A percentile compares a stretch with the other conserved stretches of the same genome.
phyloP scores from a whole-genome alignment of 257 asterid genomes.

The Echites panduratus region DNA sequence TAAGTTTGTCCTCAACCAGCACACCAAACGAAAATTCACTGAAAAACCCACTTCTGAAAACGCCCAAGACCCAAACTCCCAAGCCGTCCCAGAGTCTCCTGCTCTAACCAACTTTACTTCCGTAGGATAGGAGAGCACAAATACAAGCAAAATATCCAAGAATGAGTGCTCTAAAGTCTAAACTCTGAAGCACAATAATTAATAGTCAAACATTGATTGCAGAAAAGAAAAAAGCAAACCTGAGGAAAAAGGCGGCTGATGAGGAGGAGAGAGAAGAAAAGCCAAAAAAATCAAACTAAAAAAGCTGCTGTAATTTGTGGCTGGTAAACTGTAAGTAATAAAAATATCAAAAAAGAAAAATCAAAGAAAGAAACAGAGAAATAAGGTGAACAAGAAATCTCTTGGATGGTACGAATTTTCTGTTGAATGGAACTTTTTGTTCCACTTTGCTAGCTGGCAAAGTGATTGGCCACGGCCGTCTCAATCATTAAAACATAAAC shows the following conservation, averaged over 20 bases:
- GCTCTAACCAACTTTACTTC: neutral
- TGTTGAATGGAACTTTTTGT: too few relatives aligned
- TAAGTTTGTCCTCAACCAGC: neutral
- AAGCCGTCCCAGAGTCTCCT: neutral
- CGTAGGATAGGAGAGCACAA: neutral
- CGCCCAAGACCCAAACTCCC: slow-evolving; percentile 12
- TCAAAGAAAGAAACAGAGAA: neutral
- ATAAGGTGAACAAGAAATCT: neutral
- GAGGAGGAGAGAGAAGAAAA: neutral
- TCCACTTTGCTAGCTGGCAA: slow-evolving; percentile 3
- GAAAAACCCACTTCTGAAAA: slow-evolving; percentile 14
- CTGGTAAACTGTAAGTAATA: neutral
- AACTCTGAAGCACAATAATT: neutral
- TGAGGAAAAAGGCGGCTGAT: slow-evolving; percentile 31
- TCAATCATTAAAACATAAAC: neutral
- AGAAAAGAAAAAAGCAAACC: slow-evolving; percentile 21
- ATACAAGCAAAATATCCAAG: neutral
- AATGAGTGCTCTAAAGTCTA: too few relatives aligned
- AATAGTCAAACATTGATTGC: slow-evolving; percentile 16
- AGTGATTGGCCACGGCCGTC: too few relatives aligned
- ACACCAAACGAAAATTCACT: neutral
- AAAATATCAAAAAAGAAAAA: neutral
- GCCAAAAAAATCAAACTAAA: neutral
- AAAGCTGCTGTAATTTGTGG: neutral
- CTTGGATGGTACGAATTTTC: too few relatives aligned